phyloP scores from a whole-genome alignment of 306 rosid species.

The Dryas octopetala region DNA sequence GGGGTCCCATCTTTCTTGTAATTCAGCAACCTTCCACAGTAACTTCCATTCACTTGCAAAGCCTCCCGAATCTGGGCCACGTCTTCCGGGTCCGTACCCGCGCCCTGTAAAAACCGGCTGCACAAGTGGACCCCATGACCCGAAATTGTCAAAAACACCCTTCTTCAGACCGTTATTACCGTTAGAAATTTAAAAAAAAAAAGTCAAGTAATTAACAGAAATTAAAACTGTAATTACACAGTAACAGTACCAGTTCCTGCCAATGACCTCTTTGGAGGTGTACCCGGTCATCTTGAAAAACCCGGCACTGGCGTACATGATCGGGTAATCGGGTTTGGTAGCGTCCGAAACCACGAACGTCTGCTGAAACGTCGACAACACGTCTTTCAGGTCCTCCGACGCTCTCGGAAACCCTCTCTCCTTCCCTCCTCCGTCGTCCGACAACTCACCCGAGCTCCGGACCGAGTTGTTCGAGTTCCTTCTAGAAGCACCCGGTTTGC shows the following conservation, averaged over 20 bases:
- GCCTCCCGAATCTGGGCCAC: conserved; percentile 77
- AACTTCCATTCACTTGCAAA: conserved; percentile 51
- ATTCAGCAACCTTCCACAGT: conserved; percentile 85
- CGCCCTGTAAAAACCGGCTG: conserved; percentile 96
- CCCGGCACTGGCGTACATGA: conserved; percentile 89
- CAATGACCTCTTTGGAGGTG: conserved; percentile 79
- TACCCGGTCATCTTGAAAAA: conserved; percentile 97
- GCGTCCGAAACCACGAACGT: conserved; percentile 95
- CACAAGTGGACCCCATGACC: not conserved
- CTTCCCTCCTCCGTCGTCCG: conserved; percentile 51
- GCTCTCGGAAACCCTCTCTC: conserved; percentile 64
- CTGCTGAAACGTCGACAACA: conserved; percentile 83
- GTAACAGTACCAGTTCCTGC: conserved; percentile 70
- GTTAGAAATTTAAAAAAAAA: not conserved
- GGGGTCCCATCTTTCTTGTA: conserved; percentile 96
- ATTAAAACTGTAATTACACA: no score
- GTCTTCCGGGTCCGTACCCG: conserved; percentile 71
- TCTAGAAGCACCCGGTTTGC: conserved; percentile 36
- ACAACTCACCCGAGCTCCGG: conserved; percentile 65
- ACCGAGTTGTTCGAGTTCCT: conserved; percentile 63
- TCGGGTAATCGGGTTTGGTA: conserved; percentile 88
- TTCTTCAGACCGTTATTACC: conserved; percentile 18
- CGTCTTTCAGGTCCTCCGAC: conserved; percentile 76
- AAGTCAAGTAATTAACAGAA: no score
- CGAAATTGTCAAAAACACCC: conserved; percentile 14